Evolutionary conservation across 1,284 basidiomycete genomes (phyloP), one percentile per base, ranked within the genome.

Genomic region (Flammula alnicola): DNA sequence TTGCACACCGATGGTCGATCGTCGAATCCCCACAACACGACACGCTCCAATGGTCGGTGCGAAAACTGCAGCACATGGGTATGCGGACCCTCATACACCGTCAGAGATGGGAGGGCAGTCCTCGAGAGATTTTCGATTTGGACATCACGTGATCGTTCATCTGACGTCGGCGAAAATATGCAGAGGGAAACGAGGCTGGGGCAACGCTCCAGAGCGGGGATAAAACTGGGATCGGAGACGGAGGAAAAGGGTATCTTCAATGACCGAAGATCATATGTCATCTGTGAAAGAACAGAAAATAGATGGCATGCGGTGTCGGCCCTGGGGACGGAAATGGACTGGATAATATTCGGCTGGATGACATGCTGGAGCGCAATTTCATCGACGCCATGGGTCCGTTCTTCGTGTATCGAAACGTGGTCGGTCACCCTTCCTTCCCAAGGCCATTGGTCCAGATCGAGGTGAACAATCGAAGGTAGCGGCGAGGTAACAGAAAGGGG

Each of bases 401-500:
- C 63, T 50, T 69, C 67, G 47, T 68, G 64, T 10, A 66, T 59
- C 9, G 66, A 68, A 14, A 66, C 63, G 36, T 63, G 62, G 23
- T 67, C 63, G 5, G 67, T 66, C 37, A 58, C 44, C 16, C 58
- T 55, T 10, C 65, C 66, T 43, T 65, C 61, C 66, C 67, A 68
- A 30, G 65, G 63, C 66, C 66, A 69, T 25, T 69, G 66, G 44
- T 68, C 67, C n/a, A 69, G 49, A 48, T 68, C 62, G 16, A 72
- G 62, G 20, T 64, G 59, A 7, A 49, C 37, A 37, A 68, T 46
- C 30, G 17, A 51, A 11, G 53, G 54, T 12, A 63, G 53, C 7
- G 52, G 52, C 3, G 46, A 44, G 1, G 32, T 25, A 14, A 31
- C 47, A 4, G 50, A 32, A 14, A 56, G 52, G 3, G 55, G 49